Evolutionary conservation across 495 filamentous ascomycete genomes (phyloP).

Genomic region (Aspergillus olivimuriae): DNA sequence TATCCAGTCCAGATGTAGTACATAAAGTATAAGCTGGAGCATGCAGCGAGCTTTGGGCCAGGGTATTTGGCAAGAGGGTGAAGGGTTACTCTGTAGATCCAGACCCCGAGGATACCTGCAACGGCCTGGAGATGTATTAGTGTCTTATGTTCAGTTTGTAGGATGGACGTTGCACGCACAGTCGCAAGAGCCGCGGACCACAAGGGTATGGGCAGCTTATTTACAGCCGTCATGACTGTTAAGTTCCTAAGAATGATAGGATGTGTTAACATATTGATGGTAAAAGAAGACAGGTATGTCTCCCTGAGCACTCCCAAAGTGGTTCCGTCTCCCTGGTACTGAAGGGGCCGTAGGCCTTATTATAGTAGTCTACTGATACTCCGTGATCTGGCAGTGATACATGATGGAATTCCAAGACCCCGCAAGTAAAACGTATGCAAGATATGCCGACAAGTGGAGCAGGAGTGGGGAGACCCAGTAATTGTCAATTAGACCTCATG

Average conservation of each 20-base stretch:
- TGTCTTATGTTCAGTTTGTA: too few relatives aligned
- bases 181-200: slow-evolving; percentile 1
- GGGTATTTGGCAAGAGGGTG: slow-evolving; percentile 2
- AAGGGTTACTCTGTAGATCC: background rate
- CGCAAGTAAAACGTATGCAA: too few relatives aligned
- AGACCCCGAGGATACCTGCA: background rate
- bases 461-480: too few relatives aligned
- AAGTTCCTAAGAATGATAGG: background rate
- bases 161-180: background rate
- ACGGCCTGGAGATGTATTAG: background rate
- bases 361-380: too few relatives aligned
- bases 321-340: too few relatives aligned
- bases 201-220: slow-evolving; percentile 1
- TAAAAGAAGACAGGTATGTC: too few relatives aligned
- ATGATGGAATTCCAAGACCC: too few relatives aligned
- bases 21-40: background rate
- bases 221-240: background rate
- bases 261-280: background rate
- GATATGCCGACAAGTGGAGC: too few relatives aligned
- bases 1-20: slow-evolving; percentile 4
- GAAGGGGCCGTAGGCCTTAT: too few relatives aligned
- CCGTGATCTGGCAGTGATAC: too few relatives aligned
- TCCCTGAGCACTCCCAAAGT: too few relatives aligned
- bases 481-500: too few relatives aligned
- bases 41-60: slow-evolving; percentile 1